Conservation (phyloP, 192 early-diverging fungal species). For the Gonapodya prolifera region DNA sequence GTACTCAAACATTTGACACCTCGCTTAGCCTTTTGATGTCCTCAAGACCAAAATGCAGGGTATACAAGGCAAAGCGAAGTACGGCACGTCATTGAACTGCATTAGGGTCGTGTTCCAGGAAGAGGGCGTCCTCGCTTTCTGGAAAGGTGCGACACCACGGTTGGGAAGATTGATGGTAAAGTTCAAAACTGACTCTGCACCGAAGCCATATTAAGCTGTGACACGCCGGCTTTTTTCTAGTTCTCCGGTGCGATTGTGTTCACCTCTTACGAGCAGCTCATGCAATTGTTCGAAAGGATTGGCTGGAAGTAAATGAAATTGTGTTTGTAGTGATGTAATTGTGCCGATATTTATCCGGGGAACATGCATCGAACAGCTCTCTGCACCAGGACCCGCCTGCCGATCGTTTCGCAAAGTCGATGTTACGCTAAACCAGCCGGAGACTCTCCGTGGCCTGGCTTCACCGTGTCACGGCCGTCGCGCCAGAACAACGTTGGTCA, state of each 20-base stretch:
- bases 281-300: slow-evolving; percentile 20
- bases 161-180: slow-evolving; percentile 71
- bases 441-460: no score
- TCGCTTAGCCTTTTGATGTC: no score
- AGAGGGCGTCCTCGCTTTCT: slow-evolving; percentile 73
- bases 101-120: slow-evolving; percentile 49
- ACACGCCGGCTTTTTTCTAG: slow-evolving; percentile 15
- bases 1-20: no score
- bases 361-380: no score
- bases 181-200: background rate
- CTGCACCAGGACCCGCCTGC: no score
- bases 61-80: slow-evolving; percentile 51
- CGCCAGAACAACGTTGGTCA: no score
- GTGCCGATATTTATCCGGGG: no score
- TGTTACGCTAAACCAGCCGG: no score
- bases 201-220: background rate
- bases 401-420: no score
- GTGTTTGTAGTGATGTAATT: no score
- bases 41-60: slow-evolving; percentile 78
- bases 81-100: slow-evolving; percentile 63
- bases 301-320: no score
- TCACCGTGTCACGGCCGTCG: no score
- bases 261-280: slow-evolving; percentile 64
- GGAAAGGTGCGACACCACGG: slow-evolving; percentile 92
- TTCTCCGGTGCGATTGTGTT: slow-evolving; percentile 81